Evolutionary conservation across 73 alveolate genomes (phyloP), one percentile per base, ranked within the genome.

Genomic region (Loxodes magnus): DNA sequence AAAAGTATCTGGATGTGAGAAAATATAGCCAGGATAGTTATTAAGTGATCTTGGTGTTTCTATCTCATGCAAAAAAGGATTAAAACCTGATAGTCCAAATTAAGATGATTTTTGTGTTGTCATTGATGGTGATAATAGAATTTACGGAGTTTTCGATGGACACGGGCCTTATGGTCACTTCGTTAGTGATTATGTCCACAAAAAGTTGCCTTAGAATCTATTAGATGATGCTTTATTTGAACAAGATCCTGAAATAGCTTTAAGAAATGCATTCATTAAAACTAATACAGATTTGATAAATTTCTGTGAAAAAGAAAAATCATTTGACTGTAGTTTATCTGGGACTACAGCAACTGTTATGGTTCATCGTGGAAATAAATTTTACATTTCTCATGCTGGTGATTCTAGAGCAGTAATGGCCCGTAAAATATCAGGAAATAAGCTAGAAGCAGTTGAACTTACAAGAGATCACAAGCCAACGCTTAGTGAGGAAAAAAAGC

Each of bases 381-480:
- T 71, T 16, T 51, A 35, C n/a, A 38, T 54, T 14, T 52, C 43
- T 26, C 71, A 71, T 48, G 46, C 63, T 24, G 84, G 84, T 0
- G 84, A 71, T 34, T 56, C 79, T 35, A 23, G 84, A 3, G 72
- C 79, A 21, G 74, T 71, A 28, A 50, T 71, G 21, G 57, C 50
- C 14, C 20, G 56, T 4, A 39, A 39, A 9, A 39, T 7, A 33
- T 9, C 7, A 9, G 36, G n/a, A 39, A 33, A 33, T 7, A 12
- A 10, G 36, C 7, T 39, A 9, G n/a, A 9, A 39, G 53, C 53
- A 7, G 63, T 17, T 7, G 63, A 52, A 17, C 28, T 67, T 23
- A 67, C 83, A 4, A 46, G 58, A 22, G 83, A 69, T 31, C 83
- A 69, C 57, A 69, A 69, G 20, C 77, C 78, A 6, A 67, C 53